Conservation (phyloP, 192 early-diverging fungal species). For the Dimargaris xerosporica region DNA sequence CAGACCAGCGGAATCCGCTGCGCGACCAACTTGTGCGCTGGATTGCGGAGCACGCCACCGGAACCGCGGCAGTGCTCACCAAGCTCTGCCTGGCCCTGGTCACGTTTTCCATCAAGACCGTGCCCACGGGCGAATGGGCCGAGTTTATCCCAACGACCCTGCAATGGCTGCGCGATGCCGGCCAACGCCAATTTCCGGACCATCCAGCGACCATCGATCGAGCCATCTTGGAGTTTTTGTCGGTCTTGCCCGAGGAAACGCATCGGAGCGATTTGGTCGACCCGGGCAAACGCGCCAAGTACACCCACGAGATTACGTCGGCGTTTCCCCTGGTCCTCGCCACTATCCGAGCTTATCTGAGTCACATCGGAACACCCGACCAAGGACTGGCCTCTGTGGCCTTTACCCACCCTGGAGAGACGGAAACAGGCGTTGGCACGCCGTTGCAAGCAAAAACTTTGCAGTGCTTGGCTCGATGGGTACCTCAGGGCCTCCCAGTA, state of each 20-base stretch:
- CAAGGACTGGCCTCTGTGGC: neutral
- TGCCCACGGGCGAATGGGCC: neutral
- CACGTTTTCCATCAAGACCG: constrained; percentile 5
- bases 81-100: constrained; percentile 9
- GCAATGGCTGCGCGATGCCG: constrained; percentile 6
- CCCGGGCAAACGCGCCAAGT: neutral
- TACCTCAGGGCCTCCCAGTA: neutral
- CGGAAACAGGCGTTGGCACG: neutral
- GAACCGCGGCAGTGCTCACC: neutral
- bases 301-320: neutral
- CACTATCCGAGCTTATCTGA: neutral
- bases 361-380: neutral
- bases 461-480: neutral
- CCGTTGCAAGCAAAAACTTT: neutral
- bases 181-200: neutral
- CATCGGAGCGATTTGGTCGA: neutral
- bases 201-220: neutral
- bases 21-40: neutral
- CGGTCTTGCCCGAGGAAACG: constrained; percentile 1
- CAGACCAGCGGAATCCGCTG: neutral
- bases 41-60: neutral
- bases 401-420: neutral
- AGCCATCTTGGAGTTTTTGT: constrained; percentile 7
- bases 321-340: neutral
- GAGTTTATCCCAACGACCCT: neutral